Percentiles rank a stretch among this genome's conserved stretches.
Conservation (phyloP, 768 basidiomycete species). For the Punctularia strigosozonata region DNA sequence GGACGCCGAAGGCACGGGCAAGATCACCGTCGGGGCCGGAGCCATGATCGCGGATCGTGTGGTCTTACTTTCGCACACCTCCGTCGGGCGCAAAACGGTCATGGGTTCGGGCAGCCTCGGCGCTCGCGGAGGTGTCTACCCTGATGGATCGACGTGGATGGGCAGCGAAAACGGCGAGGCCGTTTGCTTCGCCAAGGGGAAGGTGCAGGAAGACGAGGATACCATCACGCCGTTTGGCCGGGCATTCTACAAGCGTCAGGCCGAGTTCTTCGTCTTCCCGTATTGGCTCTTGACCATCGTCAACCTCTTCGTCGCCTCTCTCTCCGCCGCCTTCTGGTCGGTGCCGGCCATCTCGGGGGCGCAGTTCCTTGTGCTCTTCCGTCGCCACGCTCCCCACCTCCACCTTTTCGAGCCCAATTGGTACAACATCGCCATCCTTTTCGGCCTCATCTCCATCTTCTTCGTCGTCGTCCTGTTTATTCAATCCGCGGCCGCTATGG, state of each 20-base stretch:
- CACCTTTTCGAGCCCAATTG: conserved; percentile 24
- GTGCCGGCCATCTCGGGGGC: conserved; percentile 26
- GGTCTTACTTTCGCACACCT: conserved; percentile 30
- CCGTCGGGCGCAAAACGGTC: conserved; percentile 16
- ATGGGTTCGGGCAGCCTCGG: not conserved
- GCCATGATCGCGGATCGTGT: conserved; percentile 41
- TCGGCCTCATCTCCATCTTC: conserved; percentile 24
- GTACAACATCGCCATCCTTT: conserved; percentile 28
- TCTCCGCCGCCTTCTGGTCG: conserved; percentile 31
- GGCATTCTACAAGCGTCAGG: conserved; percentile 29
- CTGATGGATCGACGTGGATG: conserved; percentile 14
- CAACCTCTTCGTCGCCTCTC: conserved; percentile 24
- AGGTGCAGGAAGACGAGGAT: conserved; percentile 16
- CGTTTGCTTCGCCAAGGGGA: conserved; percentile 20
- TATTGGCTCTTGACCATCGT: conserved; percentile 23
- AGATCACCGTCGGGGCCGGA: conserved; percentile 29
- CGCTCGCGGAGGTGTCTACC: not conserved
- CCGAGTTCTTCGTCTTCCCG: conserved; percentile 29
- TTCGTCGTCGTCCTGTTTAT: conserved; percentile 26
- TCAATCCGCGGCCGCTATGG: conserved; percentile 25
- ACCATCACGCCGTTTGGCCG: conserved; percentile 28
- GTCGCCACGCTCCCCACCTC: conserved; percentile 18
- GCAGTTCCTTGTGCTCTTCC: conserved; percentile 23
- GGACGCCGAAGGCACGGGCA: conserved; percentile 27
- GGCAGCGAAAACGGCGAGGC: conserved; percentile 33